Percentiles rank a stretch among this genome's conserved stretches.
Conservation (phyloP, 2,329 filamentous ascomycete genomes). For the Fonsecaea erecta region DNA sequence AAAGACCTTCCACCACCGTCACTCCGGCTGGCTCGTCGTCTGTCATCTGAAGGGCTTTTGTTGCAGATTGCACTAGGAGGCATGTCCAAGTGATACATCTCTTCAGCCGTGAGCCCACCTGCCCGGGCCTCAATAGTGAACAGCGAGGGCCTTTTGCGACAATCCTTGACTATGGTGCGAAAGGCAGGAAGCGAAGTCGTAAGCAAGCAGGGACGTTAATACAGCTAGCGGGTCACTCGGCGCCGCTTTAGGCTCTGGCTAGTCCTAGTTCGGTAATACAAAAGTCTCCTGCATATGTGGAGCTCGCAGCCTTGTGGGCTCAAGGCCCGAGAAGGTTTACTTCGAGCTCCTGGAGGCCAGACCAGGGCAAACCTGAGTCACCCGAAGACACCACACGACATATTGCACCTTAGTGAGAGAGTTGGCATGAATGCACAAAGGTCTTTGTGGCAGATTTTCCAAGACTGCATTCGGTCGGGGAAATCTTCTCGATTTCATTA, state of each 20-base stretch:
- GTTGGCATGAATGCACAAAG: not conserved
- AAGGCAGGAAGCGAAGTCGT: not conserved
- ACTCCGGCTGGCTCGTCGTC: not conserved
- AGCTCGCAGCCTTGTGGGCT: not conserved
- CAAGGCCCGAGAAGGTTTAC: not conserved
- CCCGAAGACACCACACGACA: not conserved
- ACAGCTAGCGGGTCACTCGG: too few species aligned
- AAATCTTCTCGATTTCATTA: not conserved
- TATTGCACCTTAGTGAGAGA: not conserved
- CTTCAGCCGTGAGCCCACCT: not conserved
- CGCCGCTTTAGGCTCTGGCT: not conserved
- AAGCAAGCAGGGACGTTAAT: not conserved
- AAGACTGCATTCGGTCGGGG: not conserved
- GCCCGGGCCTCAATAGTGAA: not conserved
- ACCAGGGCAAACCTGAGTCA: not conserved
- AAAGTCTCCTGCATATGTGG: constrained; percentile 19
- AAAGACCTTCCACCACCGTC: constrained; percentile 18
- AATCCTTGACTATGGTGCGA: not conserved
- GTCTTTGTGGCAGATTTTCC: not conserved
- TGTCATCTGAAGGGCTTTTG: not conserved
- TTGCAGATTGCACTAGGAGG: not conserved
- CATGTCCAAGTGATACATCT: not conserved
- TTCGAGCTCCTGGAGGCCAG: too few species aligned
- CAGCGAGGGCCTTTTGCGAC: not conserved
- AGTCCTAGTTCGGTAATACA: not conserved